Percentiles rank a stretch among this genome's conserved stretches.
These are phyloP conservation scores for Chlamydomonas sp. DNA, from an alignment of 139 green algal species.

Conservation along the genomic window DNA sequence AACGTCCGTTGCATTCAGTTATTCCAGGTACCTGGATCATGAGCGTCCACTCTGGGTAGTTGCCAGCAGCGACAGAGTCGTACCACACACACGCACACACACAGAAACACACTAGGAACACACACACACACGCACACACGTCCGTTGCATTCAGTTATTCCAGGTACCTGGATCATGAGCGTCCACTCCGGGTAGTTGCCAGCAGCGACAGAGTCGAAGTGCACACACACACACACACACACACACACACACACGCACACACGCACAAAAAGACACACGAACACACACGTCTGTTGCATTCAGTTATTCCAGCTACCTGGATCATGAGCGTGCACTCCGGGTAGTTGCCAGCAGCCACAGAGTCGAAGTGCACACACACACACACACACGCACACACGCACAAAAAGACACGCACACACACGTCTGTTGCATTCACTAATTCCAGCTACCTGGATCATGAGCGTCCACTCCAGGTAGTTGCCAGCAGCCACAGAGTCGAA, in stretches of 20 bases:
- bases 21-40: no score
- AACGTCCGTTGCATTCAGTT: no score
- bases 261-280: not conserved
- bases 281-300: constrained; percentile 79
- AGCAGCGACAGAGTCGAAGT: constrained; percentile 83
- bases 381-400: no score
- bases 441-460: constrained; percentile 7
- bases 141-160: no score
- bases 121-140: no score
- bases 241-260: not conserved
- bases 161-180: constrained; percentile 85
- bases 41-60: constrained; percentile 1
- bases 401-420: no score
- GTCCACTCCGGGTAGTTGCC: constrained; percentile 93
- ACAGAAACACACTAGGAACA: no score
- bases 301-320: no score
- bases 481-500: not conserved
- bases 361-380: no score
- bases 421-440: no score
- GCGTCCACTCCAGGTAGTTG: not conserved
- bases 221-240: no score
- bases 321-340: not conserved
- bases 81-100: no score
- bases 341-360: not conserved
- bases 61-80: not conserved